Conservation (phyloP, 2,329 filamentous ascomycete species). For the Pyrenophora teres region DNA sequence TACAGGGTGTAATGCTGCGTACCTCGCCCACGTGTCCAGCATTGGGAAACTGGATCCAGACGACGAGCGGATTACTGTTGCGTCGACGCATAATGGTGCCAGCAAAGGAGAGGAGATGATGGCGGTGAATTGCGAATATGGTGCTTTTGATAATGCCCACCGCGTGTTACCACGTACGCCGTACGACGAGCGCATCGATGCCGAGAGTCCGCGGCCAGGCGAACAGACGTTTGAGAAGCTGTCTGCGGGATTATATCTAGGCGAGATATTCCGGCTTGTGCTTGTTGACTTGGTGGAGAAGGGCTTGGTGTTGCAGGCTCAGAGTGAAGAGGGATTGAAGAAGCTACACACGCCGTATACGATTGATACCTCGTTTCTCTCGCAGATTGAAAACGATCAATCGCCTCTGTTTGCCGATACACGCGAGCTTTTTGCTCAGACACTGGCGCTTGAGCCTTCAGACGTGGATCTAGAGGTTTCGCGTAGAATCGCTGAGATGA, state of each 20-base stretch:
- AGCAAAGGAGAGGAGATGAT: slow-evolving; percentile 54
- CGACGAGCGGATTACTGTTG: slow-evolving; percentile 3
- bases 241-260: slow-evolving; percentile 53
- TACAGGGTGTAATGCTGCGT: slow-evolving; percentile 91
- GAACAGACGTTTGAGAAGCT: slow-evolving; percentile 55
- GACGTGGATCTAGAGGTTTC: slow-evolving; percentile 36
- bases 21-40: slow-evolving; percentile 82
- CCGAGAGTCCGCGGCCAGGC: slow-evolving; percentile 51
- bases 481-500: slow-evolving; percentile 36
- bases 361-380: slow-evolving; percentile 87
- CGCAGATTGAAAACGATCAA: slow-evolving; percentile 73
- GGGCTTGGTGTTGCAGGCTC: slow-evolving; percentile 71
- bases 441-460: slow-evolving; percentile 24
- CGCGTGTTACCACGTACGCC: slow-evolving; percentile 81
- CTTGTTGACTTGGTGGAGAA: slow-evolving; percentile 66
- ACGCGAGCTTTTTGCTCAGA: slow-evolving; percentile 25
- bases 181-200: slow-evolving; percentile 57
- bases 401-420: slow-evolving; percentile 25
- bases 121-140: slow-evolving; percentile 98
- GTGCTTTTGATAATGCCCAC: slow-evolving; percentile 94
- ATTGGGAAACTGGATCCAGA: slow-evolving; percentile 71
- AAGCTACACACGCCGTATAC: slow-evolving; percentile 58
- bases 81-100: background rate
- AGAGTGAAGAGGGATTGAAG: slow-evolving; percentile 36
- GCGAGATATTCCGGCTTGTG: slow-evolving; percentile 53